Evolutionary conservation across 116 monocot genomes (phyloP).

Genomic region (Papilionanthe hybrid): DNA sequence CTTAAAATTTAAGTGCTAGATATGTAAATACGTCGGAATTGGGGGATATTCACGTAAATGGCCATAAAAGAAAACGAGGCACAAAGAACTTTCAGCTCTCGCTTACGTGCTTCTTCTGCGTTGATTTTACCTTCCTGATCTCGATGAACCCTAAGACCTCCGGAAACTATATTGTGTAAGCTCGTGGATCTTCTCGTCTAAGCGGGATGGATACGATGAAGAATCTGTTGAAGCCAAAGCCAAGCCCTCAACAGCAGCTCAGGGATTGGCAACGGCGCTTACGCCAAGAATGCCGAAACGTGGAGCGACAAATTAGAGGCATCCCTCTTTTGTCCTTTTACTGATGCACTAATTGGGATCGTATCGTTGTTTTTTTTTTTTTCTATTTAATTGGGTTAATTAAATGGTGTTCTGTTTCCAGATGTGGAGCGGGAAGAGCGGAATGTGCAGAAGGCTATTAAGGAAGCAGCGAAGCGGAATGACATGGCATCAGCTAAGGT

Average conservation of each 20-base stretch:
- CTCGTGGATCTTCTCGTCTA: not conserved
- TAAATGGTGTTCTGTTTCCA: constrained; percentile 12
- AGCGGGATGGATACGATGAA: constrained; percentile 75
- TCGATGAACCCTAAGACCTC: not conserved
- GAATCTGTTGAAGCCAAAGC: constrained; percentile 73
- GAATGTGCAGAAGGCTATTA: constrained; percentile 94
- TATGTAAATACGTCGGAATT: too few relatives aligned
- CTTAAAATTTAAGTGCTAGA: too few relatives aligned
- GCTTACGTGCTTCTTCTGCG: not conserved
- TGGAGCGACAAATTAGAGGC: constrained; percentile 99
- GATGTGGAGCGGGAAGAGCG: constrained; percentile 95
- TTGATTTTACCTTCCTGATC: too few relatives aligned
- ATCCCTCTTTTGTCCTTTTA: not conserved
- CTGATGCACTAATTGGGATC: not conserved
- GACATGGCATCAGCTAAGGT: constrained; percentile 98
- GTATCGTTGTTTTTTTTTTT: not conserved
- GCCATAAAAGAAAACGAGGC: too few relatives aligned
- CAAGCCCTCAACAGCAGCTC: constrained; percentile 71
- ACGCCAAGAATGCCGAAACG: constrained; percentile 80
- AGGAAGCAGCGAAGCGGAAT: constrained; percentile 87
- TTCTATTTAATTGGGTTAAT: not conserved
- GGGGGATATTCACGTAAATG: too few relatives aligned
- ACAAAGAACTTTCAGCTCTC: too few relatives aligned
- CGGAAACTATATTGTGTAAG: not conserved
- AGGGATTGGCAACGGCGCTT: constrained; percentile 96